phyloP scores from a whole-genome alignment of 306 rosid species.

The Mimosa pudica region DNA sequence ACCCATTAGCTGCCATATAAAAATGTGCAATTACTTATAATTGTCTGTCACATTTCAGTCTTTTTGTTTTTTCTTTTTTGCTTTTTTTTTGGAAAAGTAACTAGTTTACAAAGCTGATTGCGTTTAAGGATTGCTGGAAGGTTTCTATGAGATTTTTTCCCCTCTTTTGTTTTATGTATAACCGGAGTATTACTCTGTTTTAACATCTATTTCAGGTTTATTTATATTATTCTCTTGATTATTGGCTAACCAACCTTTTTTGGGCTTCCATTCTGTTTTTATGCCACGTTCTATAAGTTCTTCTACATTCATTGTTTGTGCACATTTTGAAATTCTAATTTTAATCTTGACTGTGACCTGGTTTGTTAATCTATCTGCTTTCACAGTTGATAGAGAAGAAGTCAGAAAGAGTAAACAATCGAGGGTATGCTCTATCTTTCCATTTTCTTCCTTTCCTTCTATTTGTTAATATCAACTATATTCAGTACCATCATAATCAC shows the following conservation, averaged over 20 bases:
- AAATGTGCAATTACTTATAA: neutral
- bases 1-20: neutral
- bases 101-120: constrained; percentile 19
- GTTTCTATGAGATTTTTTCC: constrained; percentile 13
- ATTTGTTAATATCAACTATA: constrained; percentile 24
- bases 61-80: neutral
- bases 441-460: constrained; percentile 14
- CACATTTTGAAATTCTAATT: constrained; percentile 19
- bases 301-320: constrained; percentile 20
- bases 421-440: constrained; percentile 47
- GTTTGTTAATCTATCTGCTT: constrained; percentile 34
- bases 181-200: neutral
- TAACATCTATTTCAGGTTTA: constrained; percentile 10
- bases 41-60: neutral
- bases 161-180: neutral
- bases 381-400: constrained; percentile 52
- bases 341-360: constrained; percentile 20
- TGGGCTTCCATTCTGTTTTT: constrained; percentile 15
- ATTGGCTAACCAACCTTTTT: constrained; percentile 7
- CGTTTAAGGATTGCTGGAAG: constrained; percentile 21
- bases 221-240: constrained; percentile 26
- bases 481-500: constrained; percentile 6
- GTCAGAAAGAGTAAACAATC: constrained; percentile 38
- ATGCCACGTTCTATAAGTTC: neutral
- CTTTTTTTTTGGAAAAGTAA: neutral